These are phyloP conservation scores for Suillus weaverae DNA, from an alignment of 768 basidiomycete genomes.

Conservation along the genomic window DNA sequence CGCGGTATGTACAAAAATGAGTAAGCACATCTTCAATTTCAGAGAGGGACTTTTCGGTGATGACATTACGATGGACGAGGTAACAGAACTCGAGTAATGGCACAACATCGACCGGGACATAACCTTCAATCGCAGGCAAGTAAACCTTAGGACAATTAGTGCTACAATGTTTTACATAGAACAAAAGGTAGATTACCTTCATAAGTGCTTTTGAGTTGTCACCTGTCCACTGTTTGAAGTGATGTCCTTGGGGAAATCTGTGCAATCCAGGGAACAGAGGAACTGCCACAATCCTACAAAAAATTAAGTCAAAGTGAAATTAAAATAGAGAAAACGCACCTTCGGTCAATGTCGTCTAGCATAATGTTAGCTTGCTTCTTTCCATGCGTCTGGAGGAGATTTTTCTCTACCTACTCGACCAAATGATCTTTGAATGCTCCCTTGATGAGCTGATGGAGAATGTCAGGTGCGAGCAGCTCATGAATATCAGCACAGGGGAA, in stretches of 20 bases:
- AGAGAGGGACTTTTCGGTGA: constrained; percentile 21
- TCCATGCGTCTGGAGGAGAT: constrained; percentile 9
- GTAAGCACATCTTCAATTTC: too few relatives aligned
- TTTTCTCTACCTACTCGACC: constrained; percentile 32
- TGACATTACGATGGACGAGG: constrained; percentile 20
- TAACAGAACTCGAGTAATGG: constrained; percentile 26
- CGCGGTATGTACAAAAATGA: too few relatives aligned
- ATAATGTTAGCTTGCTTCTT: constrained; percentile 51
- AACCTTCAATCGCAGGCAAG: constrained; percentile 7
- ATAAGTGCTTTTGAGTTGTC: constrained; percentile 25
- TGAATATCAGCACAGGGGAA: constrained; percentile 31
- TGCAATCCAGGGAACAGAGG: constrained; percentile 20
- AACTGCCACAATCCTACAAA: constrained; percentile 27
- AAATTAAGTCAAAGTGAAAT: neutral
- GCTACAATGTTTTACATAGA: neutral
- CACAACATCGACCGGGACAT: neutral
- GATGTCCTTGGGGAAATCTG: constrained; percentile 16
- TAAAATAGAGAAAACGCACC: neutral
- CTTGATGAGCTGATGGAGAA: constrained; percentile 50
- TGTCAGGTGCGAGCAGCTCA: constrained; percentile 34
- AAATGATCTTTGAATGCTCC: constrained; percentile 48
- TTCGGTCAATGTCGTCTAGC: constrained; percentile 3
- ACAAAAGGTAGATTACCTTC: constrained; percentile 17
- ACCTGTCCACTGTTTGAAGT: constrained; percentile 24
- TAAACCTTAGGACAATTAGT: neutral